A percentile compares a stretch with the other conserved stretches of the same genome.
These are phyloP conservation scores for Ettlia oleoabundans DNA, from an alignment of 139 green algal species.

Conservation along the genomic window DNA sequence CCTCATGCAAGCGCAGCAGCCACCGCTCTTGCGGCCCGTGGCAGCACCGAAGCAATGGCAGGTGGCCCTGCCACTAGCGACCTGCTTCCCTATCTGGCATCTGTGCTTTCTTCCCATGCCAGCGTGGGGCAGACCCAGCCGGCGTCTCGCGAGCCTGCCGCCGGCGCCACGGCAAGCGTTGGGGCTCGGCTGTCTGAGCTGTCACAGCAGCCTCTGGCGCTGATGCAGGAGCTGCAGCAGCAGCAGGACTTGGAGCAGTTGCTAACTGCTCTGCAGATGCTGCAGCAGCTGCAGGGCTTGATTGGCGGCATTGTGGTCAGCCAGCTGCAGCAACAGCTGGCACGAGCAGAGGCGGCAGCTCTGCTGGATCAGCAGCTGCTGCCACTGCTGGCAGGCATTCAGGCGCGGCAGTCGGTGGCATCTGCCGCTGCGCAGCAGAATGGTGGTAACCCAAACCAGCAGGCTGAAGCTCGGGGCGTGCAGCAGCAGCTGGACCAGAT, in stretches of 20 bases:
- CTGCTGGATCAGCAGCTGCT: constrained; percentile 22
- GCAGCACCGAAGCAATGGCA: background rate
- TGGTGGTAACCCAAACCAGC: background rate
- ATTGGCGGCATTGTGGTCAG: constrained; percentile 8
- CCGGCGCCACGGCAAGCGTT: background rate
- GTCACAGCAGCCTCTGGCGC: background rate
- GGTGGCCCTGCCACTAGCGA: background rate
- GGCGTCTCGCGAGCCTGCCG: background rate
- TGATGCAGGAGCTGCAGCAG: background rate
- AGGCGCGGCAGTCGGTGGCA: background rate
- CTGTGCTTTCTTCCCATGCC: background rate
- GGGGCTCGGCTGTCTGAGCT: background rate
- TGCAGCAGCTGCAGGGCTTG: constrained; percentile 22
- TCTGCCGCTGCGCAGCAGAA: background rate
- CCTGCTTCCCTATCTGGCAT: background rate
- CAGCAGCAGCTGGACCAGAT: background rate
- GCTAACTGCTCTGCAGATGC: constrained; percentile 12
- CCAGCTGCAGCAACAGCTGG: constrained; percentile 19
- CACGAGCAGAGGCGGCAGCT: background rate
- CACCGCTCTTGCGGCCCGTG: background rate
- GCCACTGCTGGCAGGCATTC: constrained; percentile 11
- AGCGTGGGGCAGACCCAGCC: background rate
- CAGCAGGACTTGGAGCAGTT: constrained; percentile 4
- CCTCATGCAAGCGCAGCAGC: background rate
- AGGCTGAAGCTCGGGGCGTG: background rate